phyloP scores from a whole-genome alignment of 441 rosid species.

The Jatropha podagrica region DNA sequence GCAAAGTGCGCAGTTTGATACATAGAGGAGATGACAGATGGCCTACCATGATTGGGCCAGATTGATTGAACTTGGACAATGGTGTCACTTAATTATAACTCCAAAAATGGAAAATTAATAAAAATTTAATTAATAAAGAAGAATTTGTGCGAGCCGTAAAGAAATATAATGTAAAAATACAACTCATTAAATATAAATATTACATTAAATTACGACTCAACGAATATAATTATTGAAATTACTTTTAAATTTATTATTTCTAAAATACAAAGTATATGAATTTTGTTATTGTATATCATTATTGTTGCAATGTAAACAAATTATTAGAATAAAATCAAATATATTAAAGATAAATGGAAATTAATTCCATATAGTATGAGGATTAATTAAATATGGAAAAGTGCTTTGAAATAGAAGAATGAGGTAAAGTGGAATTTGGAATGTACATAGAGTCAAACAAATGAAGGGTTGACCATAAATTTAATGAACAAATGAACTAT shows the following conservation, averaged over 20 bases:
- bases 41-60: constrained; percentile 6
- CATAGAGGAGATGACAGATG: neutral
- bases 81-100: neutral
- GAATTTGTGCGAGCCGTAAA: no score
- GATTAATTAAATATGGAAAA: neutral
- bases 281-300: no score
- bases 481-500: constrained; percentile 14
- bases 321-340: neutral
- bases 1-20: neutral
- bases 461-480: neutral
- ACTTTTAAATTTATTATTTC: no score
- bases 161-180: no score
- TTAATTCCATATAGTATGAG: neutral
- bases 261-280: no score
- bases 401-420: no score
- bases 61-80: neutral
- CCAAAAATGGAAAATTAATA: no score
- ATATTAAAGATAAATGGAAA: neutral
- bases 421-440: neutral
- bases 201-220: no score
- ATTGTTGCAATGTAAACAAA: neutral
- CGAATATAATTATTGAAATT: no score
- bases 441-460: neutral
- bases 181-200: no score
- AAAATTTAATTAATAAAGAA: no score